phyloP scores from a whole-genome alignment of 2,329 filamentous ascomycete genomes.

The Catunica adiposa region DNA sequence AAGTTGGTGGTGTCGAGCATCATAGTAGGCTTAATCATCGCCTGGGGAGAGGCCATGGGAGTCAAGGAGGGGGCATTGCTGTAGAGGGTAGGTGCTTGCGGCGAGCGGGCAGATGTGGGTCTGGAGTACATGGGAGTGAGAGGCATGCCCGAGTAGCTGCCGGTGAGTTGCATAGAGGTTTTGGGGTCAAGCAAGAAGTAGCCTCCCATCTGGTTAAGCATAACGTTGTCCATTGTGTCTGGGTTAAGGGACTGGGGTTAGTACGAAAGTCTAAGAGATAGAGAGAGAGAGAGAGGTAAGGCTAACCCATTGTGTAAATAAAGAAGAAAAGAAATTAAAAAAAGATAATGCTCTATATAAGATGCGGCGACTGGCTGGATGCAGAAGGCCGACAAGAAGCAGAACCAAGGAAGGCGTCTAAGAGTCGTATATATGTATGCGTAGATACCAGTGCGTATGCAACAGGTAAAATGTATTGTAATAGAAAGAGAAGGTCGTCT shows the following conservation, averaged over 20 bases:
- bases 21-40: constrained; percentile 62
- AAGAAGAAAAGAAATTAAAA: neutral
- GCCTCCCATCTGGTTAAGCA: constrained; percentile 42
- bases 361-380: neutral
- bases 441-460: neutral
- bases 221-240: constrained; percentile 47
- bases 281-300: neutral
- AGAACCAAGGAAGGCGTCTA: neutral
- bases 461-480: neutral
- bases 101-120: constrained; percentile 49
- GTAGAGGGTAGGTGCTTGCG: constrained; percentile 37
- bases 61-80: constrained; percentile 46
- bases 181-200: constrained; percentile 66
- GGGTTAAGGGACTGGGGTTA: neutral
- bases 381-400: neutral
- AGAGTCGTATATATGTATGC: neutral
- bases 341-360: too few relatives aligned
- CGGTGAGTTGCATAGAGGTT: constrained; percentile 32
- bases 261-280: neutral
- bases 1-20: constrained; percentile 53
- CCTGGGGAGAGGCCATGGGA: constrained; percentile 63
- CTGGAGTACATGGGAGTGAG: constrained; percentile 48
- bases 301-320: neutral
- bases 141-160: constrained; percentile 42
- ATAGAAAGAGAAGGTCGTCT: neutral